Evolutionary conservation across 306 rosid species (phyloP), one percentile per base, ranked within the genome.

Genomic region (Inga laurina): DNA sequence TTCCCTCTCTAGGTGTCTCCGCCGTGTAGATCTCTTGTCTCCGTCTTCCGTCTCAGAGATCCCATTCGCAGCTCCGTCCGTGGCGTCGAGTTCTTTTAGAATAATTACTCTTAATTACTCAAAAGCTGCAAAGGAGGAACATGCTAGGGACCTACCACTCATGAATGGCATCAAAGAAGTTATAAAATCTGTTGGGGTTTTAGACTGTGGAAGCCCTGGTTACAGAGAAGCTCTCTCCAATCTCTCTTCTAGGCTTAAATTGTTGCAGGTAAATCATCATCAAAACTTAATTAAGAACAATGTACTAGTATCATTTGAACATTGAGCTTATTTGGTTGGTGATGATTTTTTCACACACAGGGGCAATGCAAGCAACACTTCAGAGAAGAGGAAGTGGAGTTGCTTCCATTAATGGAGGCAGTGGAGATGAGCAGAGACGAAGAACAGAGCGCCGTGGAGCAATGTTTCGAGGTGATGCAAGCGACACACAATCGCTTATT

Each of bases 161-260:
- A 94, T 94, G 98, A 94, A 94, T 92, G 97, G 98, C 81, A 92
- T 94, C 79, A 92, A 91, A 87, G 98, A 94, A 90, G 92, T 86
- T 49, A 91, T 94, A 16, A 94, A 94, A 83, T 91, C 97, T 64
- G 88, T 88, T 77, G 98, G 92, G 48, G 98, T 94, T 80, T 75
- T 94, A 54, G 86, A 86, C 70, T 83, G 87, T 0, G 96, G 94
- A 0, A 94, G 90, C 85, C 88, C 89, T 71, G 88, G 75, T 79
- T 89, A 84, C 41, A 86, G 72, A 37, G 98, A 94, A 81, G 98
- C 90, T 4, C 82, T 91, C 72, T 66, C 67, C 68, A 90, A 85
- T 75, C 88, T 92, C 69, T 89, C 92, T 76, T 30, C 86, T 51
- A 86, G 98, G 41, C 92, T 94, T 75, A 88, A 89, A 80, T 85